A percentile compares a stretch with the other conserved stretches of the same genome.
These are phyloP conservation scores for Neurospora sublineolata DNA, from an alignment of 495 filamentous ascomycete species.

Conservation along the genomic window DNA sequence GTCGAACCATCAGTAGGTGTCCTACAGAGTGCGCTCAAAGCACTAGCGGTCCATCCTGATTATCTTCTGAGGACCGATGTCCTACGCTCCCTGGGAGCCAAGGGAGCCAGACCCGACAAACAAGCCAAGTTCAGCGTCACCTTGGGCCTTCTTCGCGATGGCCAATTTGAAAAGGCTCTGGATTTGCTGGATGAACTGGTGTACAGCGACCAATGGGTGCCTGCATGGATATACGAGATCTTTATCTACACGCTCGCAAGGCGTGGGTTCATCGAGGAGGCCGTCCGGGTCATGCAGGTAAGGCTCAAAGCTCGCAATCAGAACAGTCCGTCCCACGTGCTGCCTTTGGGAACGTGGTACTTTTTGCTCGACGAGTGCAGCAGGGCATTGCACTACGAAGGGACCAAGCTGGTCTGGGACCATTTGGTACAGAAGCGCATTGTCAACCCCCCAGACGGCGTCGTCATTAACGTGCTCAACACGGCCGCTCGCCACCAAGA, in stretches of 20 bases:
- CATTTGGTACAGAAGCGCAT: constrained; percentile 50
- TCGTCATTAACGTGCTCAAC: constrained; percentile 53
- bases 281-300: constrained; percentile 50
- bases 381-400: constrained; percentile 25
- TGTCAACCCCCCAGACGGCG: constrained; percentile 53
- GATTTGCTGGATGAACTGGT: constrained; percentile 60
- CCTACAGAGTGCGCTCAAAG: constrained; percentile 54
- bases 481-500: constrained; percentile 57
- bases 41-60: constrained; percentile 74
- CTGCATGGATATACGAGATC: constrained; percentile 64
- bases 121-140: constrained; percentile 48
- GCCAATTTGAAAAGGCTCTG: constrained; percentile 70
- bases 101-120: constrained; percentile 26
- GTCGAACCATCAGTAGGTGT: constrained; percentile 51
- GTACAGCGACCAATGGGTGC: constrained; percentile 40
- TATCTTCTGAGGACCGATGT: constrained; percentile 61
- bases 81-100: constrained; percentile 50
- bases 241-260: constrained; percentile 60
- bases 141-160: constrained; percentile 64
- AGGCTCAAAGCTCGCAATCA: constrained; percentile 29
- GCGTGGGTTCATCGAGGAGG: constrained; percentile 62
- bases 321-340: constrained; percentile 32
- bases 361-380: constrained; percentile 62
- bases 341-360: constrained; percentile 43
- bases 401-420: constrained; percentile 44